phyloP scores from a whole-genome alignment of 768 basidiomycete genomes.

The Cubamyces lactineus region DNA sequence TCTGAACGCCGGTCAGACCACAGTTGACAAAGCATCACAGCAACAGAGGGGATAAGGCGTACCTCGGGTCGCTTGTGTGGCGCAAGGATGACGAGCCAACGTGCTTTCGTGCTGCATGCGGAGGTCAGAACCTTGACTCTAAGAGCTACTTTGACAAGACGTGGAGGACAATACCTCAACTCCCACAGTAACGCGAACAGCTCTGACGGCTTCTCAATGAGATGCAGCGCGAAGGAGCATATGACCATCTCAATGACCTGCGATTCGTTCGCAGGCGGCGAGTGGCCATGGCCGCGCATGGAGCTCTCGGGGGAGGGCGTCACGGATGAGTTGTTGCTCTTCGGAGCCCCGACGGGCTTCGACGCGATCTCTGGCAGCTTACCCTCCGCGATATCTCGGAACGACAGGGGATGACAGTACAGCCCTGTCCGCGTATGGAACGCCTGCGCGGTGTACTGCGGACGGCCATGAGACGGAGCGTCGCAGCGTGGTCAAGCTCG shows the following conservation, averaged over 20 bases:
- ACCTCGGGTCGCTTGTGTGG: slow-evolving; percentile 82
- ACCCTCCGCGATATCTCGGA: slow-evolving; percentile 64
- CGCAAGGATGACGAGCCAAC: slow-evolving; percentile 70
- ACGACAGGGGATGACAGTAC: slow-evolving; percentile 60
- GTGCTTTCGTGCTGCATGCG: slow-evolving; percentile 49
- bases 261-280: neutral
- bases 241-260: slow-evolving; percentile 59
- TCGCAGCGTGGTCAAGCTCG: too few relatives aligned
- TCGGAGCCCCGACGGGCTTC: slow-evolving; percentile 21
- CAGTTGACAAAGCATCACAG: neutral
- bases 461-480: slow-evolving; percentile 2
- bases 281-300: neutral
- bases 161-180: slow-evolving; percentile 36
- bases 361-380: slow-evolving; percentile 43
- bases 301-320: slow-evolving; percentile 15
- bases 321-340: slow-evolving; percentile 12
- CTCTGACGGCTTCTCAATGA: slow-evolving; percentile 61
- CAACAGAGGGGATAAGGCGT: slow-evolving; percentile 6
- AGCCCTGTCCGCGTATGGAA: slow-evolving; percentile 58
- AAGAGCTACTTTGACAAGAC: neutral
- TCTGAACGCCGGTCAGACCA: slow-evolving; percentile 38
- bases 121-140: neutral
- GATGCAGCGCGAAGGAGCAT: slow-evolving; percentile 77
- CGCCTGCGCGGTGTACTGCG: slow-evolving; percentile 62
- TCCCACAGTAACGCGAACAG: slow-evolving; percentile 69